Conservation (phyloP, 108 stramenopile species). For the Nitzschia sp. region DNA sequence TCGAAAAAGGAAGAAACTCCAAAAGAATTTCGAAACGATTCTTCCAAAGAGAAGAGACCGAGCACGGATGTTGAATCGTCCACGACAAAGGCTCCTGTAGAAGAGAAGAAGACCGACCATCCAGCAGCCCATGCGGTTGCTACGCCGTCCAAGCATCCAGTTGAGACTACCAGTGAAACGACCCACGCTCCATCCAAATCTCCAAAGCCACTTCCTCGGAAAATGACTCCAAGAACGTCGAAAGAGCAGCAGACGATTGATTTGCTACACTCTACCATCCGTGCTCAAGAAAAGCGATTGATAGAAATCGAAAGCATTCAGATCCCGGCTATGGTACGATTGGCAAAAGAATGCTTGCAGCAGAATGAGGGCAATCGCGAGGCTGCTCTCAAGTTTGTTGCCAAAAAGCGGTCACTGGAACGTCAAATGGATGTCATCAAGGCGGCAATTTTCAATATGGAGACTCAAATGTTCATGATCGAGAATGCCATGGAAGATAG, state of each 20-base stretch:
- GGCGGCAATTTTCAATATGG: conserved; percentile 47
- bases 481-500: conserved; percentile 45
- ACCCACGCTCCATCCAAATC: background rate
- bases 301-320: conserved; percentile 29
- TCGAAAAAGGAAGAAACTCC: too few relatives aligned
- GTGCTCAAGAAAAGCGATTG: conserved; percentile 29
- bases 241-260: conserved; percentile 36
- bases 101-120: background rate
- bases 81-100: background rate
- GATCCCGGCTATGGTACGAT: conserved; percentile 17
- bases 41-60: too few relatives aligned
- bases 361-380: conserved; percentile 15
- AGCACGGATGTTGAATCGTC: background rate
- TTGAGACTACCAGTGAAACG: background rate
- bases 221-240: conserved; percentile 7
- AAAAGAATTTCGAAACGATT: too few relatives aligned
- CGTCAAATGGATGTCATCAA: conserved; percentile 32
- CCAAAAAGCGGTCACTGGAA: conserved; percentile 26
- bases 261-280: conserved; percentile 24
- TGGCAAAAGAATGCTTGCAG: conserved; percentile 18
- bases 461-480: conserved; percentile 47
- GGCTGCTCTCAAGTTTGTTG: conserved; percentile 35
- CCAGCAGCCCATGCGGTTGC: background rate
- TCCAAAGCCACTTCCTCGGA: background rate
- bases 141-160: background rate